These are phyloP conservation scores for Eutrema salsugineum DNA, from an alignment of 441 rosid species.

Conservation along the genomic window DNA sequence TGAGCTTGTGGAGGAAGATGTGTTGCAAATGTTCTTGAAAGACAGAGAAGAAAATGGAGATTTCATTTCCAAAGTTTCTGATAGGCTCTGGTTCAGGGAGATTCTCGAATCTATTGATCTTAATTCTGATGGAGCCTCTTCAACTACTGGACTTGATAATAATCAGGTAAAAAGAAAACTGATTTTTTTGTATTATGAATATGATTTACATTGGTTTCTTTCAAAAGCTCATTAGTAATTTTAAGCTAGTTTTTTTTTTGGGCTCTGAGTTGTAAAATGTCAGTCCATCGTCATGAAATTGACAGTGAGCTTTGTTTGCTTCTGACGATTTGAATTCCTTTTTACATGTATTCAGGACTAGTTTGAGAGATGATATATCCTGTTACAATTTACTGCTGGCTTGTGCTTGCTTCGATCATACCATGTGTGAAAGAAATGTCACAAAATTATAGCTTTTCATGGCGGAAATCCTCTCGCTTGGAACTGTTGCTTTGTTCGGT, in stretches of 20 bases:
- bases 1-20: constrained; percentile 68
- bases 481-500: not conserved
- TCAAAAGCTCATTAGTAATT: not conserved
- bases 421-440: not conserved
- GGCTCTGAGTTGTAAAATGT: not conserved
- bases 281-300: not conserved
- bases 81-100: constrained; percentile 57
- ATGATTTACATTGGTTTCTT: not conserved
- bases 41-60: constrained; percentile 81
- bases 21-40: constrained; percentile 62
- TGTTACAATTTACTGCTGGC: not conserved
- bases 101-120: constrained; percentile 36
- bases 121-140: constrained; percentile 29
- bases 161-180: constrained; percentile 33
- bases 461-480: not conserved
- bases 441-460: not conserved
- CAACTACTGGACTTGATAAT: constrained; percentile 30
- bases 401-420: not conserved
- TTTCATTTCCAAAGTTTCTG: constrained; percentile 76
- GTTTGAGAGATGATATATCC: not conserved
- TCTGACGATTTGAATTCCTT: not conserved
- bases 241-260: not conserved
- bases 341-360: not conserved
- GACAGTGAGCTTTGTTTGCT: not conserved
- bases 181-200: not conserved